phyloP scores from a whole-genome alignment of 352 stramenopile genomes.

The Globisporangium canariense region DNA sequence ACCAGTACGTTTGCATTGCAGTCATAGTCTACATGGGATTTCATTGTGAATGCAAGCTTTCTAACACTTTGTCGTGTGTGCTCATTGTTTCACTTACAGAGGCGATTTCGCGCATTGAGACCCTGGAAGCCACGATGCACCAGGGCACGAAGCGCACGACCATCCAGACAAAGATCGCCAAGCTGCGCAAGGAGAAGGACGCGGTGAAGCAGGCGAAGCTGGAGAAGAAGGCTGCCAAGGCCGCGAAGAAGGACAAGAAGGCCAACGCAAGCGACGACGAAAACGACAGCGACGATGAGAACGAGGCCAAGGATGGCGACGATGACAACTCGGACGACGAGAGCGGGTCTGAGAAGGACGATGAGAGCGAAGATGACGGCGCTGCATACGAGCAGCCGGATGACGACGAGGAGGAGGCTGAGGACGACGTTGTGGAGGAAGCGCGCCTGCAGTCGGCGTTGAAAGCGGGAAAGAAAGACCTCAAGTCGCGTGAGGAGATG shows the following conservation, averaged over 20 bases:
- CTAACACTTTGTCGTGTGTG: conserved; percentile 1
- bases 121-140: conserved; percentile 55
- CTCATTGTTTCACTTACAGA: conserved; percentile 23
- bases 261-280: conserved; percentile 15
- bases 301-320: conserved; percentile 17
- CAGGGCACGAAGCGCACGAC: conserved; percentile 74
- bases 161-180: conserved; percentile 86
- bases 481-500: conserved; percentile 51
- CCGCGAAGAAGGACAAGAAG: conserved; percentile 31
- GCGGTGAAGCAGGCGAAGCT: conserved; percentile 53
- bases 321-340: conserved; percentile 30
- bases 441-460: conserved; percentile 62
- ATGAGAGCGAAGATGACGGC: conserved; percentile 18
- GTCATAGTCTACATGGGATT: too few species aligned
- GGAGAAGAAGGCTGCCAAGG: conserved; percentile 45
- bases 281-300: conserved; percentile 13
- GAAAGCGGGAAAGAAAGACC: conserved; percentile 49
- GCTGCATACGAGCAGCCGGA: conserved; percentile 32
- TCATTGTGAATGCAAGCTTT: neutral
- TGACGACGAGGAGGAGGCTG: conserved; percentile 46
- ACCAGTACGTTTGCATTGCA: conserved; percentile 36
- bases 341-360: conserved; percentile 16
- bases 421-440: conserved; percentile 78
- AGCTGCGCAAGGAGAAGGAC: conserved; percentile 71
- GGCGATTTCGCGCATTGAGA: conserved; percentile 82